Evolutionary conservation across 2,329 filamentous ascomycete genomes (phyloP).

Genomic region (Penicillium sumatraense): DNA sequence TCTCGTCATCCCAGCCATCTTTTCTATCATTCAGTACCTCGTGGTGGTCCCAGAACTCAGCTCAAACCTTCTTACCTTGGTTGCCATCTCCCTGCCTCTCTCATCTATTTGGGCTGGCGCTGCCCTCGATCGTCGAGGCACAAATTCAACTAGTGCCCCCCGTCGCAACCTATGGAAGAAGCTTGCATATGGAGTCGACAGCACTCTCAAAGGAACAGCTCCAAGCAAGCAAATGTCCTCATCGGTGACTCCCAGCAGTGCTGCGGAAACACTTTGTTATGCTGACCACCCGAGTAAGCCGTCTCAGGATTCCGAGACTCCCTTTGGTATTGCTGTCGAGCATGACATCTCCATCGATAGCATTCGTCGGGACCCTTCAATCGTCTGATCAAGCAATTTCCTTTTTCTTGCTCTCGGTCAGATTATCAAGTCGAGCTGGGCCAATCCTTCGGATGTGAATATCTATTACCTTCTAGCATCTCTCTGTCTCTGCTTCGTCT

Average conservation of each 20-base stretch:
- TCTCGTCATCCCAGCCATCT: slow-evolving; percentile 66
- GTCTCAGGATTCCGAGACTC: slow-evolving; percentile 21
- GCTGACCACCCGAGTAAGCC: slow-evolving; percentile 23
- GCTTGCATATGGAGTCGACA: slow-evolving; percentile 25
- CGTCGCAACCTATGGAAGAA: slow-evolving; percentile 33
- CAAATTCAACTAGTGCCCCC: background rate
- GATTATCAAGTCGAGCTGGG: background rate
- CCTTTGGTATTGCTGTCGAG: slow-evolving; percentile 34
- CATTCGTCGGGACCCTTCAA: slow-evolving; percentile 9
- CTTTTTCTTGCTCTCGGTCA: background rate
- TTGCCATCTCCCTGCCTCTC: slow-evolving; percentile 67
- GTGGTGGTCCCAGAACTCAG: slow-evolving; percentile 57
- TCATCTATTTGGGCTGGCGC: slow-evolving; percentile 68
- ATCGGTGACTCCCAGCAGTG: slow-evolving; percentile 17
- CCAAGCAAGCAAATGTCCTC: slow-evolving; percentile 20
- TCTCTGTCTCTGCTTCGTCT: background rate
- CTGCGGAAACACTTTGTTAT: slow-evolving; percentile 34
- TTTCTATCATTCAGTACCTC: slow-evolving; percentile 63
- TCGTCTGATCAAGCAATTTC: slow-evolving; percentile 9
- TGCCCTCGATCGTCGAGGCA: slow-evolving; percentile 31
- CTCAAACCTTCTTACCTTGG: slow-evolving; percentile 60
- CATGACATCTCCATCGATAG: slow-evolving; percentile 35
- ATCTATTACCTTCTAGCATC: background rate
- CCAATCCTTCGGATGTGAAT: background rate
- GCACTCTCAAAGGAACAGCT: background rate